Percentiles rank a stretch among this genome's conserved stretches.
Evolutionary conservation across 2,329 filamentous ascomycete species (phyloP).

Genomic region (Waltergamsia citrina): DNA sequence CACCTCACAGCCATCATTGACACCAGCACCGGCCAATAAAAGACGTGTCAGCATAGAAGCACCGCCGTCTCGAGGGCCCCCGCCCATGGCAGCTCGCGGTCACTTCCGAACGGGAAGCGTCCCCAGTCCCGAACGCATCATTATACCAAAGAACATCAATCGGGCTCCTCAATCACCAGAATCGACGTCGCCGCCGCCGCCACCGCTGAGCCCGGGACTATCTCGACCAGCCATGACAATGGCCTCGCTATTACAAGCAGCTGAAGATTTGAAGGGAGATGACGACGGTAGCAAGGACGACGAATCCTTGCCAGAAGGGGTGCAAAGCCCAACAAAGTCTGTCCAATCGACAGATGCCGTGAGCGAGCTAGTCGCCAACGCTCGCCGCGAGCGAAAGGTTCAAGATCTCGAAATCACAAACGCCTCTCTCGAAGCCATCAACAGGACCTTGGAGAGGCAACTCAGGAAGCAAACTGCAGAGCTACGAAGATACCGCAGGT

Average conservation of each 20-base stretch:
- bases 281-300: slow-evolving; percentile 16
- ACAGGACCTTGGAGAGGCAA: slow-evolving; percentile 83
- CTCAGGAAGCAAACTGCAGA: slow-evolving; percentile 87
- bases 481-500: slow-evolving; percentile 72
- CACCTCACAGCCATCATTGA: slow-evolving; percentile 25
- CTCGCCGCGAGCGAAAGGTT: slow-evolving; percentile 86
- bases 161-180: background rate
- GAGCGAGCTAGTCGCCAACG: slow-evolving; percentile 76
- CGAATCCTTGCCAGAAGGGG: slow-evolving; percentile 16
- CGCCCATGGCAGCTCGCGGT: slow-evolving; percentile 12
- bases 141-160: slow-evolving; percentile 18
- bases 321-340: slow-evolving; percentile 50
- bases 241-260: slow-evolving; percentile 45
- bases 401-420: slow-evolving; percentile 96
- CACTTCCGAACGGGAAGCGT: slow-evolving; percentile 32
- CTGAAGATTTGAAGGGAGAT: slow-evolving; percentile 36
- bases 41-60: slow-evolving; percentile 33
- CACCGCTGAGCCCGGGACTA: slow-evolving; percentile 20
- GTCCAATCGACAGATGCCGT: slow-evolving; percentile 46
- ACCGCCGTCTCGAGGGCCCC: slow-evolving; percentile 17
- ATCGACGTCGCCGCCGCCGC: slow-evolving; percentile 17
- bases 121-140: slow-evolving; percentile 23
- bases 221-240: slow-evolving; percentile 32
- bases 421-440: slow-evolving; percentile 89
- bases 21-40: slow-evolving; percentile 18